Conservation (phyloP, 2,329 filamentous ascomycete species). For the Waltergamsia citrina region DNA sequence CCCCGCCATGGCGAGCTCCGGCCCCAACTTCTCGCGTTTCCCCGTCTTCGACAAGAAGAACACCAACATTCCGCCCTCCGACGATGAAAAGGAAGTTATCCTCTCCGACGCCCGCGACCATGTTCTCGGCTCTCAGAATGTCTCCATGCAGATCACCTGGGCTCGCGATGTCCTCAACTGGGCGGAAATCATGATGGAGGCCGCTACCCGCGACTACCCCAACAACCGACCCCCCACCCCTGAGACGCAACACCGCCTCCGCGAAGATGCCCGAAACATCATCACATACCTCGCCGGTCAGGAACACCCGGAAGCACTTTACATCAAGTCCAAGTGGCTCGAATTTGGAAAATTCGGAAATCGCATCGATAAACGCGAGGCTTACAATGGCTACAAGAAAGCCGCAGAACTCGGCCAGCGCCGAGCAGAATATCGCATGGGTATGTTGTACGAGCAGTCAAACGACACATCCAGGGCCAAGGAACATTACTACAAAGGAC, state of each 20-base stretch:
- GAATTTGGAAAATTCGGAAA: slow-evolving; percentile 96
- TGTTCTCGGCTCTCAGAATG: slow-evolving; percentile 87
- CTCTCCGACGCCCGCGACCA: slow-evolving; percentile 75
- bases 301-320: slow-evolving; percentile 85
- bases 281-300: slow-evolving; percentile 85
- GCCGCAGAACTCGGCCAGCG: slow-evolving; percentile 82
- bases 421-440: slow-evolving; percentile 90
- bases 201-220: slow-evolving; percentile 54
- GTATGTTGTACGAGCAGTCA: slow-evolving; percentile 95
- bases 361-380: slow-evolving; percentile 87
- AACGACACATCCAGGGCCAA: slow-evolving; percentile 89
- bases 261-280: slow-evolving; percentile 83
- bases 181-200: slow-evolving; percentile 75
- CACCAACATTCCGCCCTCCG: slow-evolving; percentile 83
- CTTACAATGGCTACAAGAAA: slow-evolving; percentile 75
- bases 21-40: slow-evolving; percentile 84
- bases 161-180: slow-evolving; percentile 85
- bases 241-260: slow-evolving; percentile 78
- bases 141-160: slow-evolving; percentile 94
- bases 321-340: slow-evolving; percentile 92
- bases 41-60: slow-evolving; percentile 78
- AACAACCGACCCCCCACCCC: slow-evolving; percentile 64
- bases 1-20: slow-evolving; percentile 37
- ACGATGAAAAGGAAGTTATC: slow-evolving; percentile 88
- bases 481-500: slow-evolving; percentile 78